Conservation (phyloP, 1,284 basidiomycete genomes). For the Coriolopsis trogii region DNA sequence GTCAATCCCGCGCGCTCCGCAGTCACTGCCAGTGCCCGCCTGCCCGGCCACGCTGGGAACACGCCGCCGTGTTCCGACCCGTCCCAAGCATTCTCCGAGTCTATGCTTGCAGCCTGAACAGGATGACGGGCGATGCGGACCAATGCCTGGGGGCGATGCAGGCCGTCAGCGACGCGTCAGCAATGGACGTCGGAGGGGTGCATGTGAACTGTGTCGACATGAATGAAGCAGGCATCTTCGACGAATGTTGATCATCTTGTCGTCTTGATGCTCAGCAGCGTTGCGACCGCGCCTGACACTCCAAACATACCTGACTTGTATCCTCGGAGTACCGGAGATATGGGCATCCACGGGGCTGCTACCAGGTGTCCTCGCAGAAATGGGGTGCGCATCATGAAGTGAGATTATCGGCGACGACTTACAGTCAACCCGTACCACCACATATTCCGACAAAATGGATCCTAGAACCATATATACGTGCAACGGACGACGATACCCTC, state of each 20-base stretch:
- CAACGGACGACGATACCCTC: not conserved
- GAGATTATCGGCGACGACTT: not conserved
- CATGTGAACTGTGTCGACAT: too few species aligned
- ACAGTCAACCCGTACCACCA: too few species aligned
- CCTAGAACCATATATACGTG: too few species aligned
- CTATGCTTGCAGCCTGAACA: not conserved
- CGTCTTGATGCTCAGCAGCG: conserved; percentile 13
- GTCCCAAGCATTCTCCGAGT: not conserved
- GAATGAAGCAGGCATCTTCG: too few species aligned
- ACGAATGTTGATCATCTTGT: conserved; percentile 20
- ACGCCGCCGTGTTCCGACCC: conserved; percentile 28
- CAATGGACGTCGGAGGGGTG: too few species aligned
- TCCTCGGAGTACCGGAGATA: conserved; percentile 1
- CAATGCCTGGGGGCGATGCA: not conserved
- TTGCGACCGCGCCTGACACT: conserved; percentile 12
- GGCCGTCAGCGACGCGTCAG: conserved; percentile 1
- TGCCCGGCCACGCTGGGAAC: conserved; percentile 24
- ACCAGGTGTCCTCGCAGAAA: not conserved
- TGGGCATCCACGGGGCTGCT: not conserved
- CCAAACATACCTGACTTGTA: not conserved
- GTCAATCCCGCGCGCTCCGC: conserved; percentile 18
- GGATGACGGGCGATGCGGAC: not conserved
- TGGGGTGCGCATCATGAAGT: too few species aligned
- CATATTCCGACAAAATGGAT: too few species aligned
- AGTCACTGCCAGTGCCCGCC: conserved; percentile 9